phyloP scores from a whole-genome alignment of 208 protist genomes.

The Wallacemonas rigidus region DNA sequence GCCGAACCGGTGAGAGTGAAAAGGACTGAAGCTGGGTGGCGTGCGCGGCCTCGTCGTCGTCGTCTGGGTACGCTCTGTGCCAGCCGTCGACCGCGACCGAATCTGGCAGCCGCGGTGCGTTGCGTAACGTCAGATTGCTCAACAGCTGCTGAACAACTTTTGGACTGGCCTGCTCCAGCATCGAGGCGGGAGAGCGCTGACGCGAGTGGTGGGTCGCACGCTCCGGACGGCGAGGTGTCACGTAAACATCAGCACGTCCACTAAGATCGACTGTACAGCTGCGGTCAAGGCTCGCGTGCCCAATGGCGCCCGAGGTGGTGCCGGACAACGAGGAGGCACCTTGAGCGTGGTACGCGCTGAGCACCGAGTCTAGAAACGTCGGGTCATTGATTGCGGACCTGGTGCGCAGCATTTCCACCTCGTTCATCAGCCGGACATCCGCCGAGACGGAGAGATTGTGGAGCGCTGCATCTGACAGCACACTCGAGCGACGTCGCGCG shows the following conservation, averaged over 20 bases:
- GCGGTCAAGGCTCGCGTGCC: background rate
- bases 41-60: slow-evolving; percentile 6
- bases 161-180: background rate
- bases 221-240: slow-evolving; percentile 2
- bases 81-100: background rate
- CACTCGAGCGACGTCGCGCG: slow-evolving; percentile 15
- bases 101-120: slow-evolving; percentile 28
- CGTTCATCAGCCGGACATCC: slow-evolving; percentile 63
- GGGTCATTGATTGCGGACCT: slow-evolving; percentile 26
- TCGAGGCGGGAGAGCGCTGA: background rate
- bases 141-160: slow-evolving; percentile 12
- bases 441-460: slow-evolving; percentile 54
- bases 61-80: background rate
- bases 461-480: slow-evolving; percentile 17
- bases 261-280: slow-evolving; percentile 3
- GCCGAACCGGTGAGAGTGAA: slow-evolving; percentile 2
- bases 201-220: background rate
- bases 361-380: slow-evolving; percentile 36
- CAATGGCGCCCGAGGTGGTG: background rate
- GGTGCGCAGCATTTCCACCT: slow-evolving; percentile 66
- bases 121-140: slow-evolving; percentile 20
- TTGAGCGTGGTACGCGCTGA: slow-evolving; percentile 7
- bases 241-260: slow-evolving; percentile 3
- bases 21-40: slow-evolving; percentile 13
- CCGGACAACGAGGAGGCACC: background rate